These are phyloP conservation scores for Fusarium staphyleae DNA, from an alignment of 2,329 filamentous ascomycete genomes.

Conservation along the genomic window DNA sequence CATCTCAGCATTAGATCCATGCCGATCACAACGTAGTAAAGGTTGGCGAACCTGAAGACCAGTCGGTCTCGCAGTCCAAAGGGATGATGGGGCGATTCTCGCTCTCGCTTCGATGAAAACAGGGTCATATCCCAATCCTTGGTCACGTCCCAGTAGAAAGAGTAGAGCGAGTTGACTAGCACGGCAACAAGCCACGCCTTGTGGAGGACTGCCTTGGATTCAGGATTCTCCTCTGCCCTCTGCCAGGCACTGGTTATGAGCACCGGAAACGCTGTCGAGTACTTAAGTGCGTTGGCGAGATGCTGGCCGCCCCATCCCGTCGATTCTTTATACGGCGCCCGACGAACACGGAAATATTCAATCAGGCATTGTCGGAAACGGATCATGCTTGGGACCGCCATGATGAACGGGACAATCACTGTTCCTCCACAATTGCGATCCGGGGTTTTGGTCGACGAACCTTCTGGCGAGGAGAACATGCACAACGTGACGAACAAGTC, in stretches of 20 bases:
- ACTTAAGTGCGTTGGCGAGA: slow-evolving; percentile 93
- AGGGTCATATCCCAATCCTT: slow-evolving; percentile 97
- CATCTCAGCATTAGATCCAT: slow-evolving; percentile 84
- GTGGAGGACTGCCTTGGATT: slow-evolving; percentile 55
- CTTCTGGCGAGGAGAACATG: slow-evolving; percentile 81
- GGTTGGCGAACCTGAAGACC: slow-evolving; percentile 71
- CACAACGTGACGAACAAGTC: slow-evolving; percentile 89
- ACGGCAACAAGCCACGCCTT: slow-evolving; percentile 74
- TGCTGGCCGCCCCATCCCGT: slow-evolving; percentile 83
- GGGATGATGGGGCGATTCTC: slow-evolving; percentile 69
- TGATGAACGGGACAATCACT: slow-evolving; percentile 82
- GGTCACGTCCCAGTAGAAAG: slow-evolving; percentile 98
- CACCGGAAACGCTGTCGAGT: slow-evolving; percentile 92
- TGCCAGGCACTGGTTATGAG: slow-evolving; percentile 81
- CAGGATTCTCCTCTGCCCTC: slow-evolving; percentile 60
- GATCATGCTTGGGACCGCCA: slow-evolving; percentile 83
- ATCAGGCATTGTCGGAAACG: slow-evolving; percentile 91
- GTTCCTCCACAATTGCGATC: slow-evolving; percentile 82
- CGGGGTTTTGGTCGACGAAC: slow-evolving; percentile 79
- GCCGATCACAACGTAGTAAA: slow-evolving; percentile 84
- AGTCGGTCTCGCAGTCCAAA: slow-evolving; percentile 80
- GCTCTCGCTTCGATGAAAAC: slow-evolving; percentile 66
- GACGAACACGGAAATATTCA: slow-evolving; percentile 78
- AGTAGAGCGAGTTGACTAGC: slow-evolving; percentile 85
- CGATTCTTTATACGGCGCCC: slow-evolving; percentile 61